Evolutionary conservation across 2,329 filamentous ascomycete species (phyloP).

Genomic region (Trichoderma atrobrunneum): DNA sequence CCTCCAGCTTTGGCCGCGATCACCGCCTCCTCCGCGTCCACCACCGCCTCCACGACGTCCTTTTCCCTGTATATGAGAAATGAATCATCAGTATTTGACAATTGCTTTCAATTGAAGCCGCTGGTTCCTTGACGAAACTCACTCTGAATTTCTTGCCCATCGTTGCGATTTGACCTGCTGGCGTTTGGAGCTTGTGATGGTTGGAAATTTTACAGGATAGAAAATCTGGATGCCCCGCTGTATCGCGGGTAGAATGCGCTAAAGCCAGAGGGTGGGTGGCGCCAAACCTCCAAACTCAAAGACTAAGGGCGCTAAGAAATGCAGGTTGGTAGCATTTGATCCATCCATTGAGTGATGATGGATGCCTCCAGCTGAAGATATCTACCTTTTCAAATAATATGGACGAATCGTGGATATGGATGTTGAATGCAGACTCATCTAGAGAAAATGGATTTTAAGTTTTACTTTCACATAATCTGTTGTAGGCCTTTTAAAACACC

Average conservation of each 20-base stretch:
- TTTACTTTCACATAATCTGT: neutral
- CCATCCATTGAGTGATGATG: neutral
- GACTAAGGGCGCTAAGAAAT: neutral
- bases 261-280: constrained; percentile 3
- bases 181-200: neutral
- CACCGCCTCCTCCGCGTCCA: constrained; percentile 32
- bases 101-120: neutral
- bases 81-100: neutral
- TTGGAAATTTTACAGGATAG: constrained; percentile 17
- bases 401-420: neutral
- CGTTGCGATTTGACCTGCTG: constrained; percentile 24
- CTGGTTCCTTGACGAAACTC: constrained; percentile 4
- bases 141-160: constrained; percentile 41
- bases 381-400: neutral
- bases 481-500: neutral
- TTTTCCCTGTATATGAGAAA: constrained; percentile 32
- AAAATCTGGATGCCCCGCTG: constrained; percentile 19
- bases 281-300: neutral
- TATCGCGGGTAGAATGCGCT: constrained; percentile 14
- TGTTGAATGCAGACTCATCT: neutral
- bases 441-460: fast-evolving
- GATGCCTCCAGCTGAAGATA: neutral
- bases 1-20: constrained; percentile 30
- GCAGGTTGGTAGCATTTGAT: neutral
- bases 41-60: constrained; percentile 36